phyloP scores from a whole-genome alignment of 345 rosid species.

The Linum tenue region DNA sequence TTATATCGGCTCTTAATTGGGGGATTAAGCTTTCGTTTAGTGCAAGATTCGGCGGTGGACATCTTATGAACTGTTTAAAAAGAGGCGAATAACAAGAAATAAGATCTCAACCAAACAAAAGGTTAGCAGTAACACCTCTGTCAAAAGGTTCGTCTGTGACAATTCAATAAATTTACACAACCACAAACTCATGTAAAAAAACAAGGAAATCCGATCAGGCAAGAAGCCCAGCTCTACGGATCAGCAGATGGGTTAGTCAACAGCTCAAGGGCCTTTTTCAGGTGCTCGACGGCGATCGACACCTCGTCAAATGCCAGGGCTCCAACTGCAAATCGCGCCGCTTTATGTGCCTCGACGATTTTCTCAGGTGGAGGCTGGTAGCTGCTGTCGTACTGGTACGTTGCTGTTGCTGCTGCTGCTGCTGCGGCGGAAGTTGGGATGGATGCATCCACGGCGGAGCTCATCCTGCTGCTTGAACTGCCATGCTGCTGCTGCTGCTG shows the following conservation, averaged over 20 bases:
- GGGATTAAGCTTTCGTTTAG: too few species aligned
- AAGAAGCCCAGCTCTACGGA: slow-evolving; percentile 19
- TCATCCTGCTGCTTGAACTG: slow-evolving; percentile 36
- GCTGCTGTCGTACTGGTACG: slow-evolving; percentile 63
- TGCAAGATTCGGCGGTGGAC: too few species aligned
- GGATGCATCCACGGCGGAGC: slow-evolving; percentile 24
- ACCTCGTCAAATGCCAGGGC: slow-evolving; percentile 95
- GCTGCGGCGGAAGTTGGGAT: slow-evolving; percentile 17
- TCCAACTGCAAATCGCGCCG: slow-evolving; percentile 96
- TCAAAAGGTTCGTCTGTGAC: not conserved
- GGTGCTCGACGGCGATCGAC: slow-evolving; percentile 68
- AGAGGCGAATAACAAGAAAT: too few species aligned
- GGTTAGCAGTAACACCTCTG: not conserved
- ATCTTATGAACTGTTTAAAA: too few species aligned
- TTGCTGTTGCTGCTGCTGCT: slow-evolving; percentile 17
- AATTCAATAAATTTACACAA: slow-evolving; percentile 22
- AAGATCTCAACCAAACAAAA: too few species aligned
- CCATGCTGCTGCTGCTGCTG: slow-evolving; percentile 23
- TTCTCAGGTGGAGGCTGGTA: slow-evolving; percentile 87
- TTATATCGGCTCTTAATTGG: too few species aligned
- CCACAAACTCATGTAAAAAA: slow-evolving; percentile 5
- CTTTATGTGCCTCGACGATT: slow-evolving; percentile 87
- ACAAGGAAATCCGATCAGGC: not conserved
- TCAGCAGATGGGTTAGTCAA: slow-evolving; percentile 60
- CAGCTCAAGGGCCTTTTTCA: slow-evolving; percentile 76